Base-by-base conservation (phyloP, 106 monocot genomes). In the Phalaenopsis equestris region DNA sequence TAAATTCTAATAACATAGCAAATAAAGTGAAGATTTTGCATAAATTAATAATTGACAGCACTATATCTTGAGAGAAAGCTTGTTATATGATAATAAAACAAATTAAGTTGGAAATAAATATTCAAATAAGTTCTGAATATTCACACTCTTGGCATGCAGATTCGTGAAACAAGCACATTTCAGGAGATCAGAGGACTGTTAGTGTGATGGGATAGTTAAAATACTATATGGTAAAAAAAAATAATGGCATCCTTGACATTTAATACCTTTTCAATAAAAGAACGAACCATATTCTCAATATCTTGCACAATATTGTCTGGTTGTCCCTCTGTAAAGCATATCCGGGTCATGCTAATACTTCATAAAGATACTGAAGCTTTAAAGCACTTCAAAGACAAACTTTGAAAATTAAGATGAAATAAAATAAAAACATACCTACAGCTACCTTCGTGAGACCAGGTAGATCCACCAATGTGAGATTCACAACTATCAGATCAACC, bases 211-310 rank as follows among this genome's bases (percentile, higher is more conserved):
- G 19, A 19, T 19, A 4, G 61, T 19, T 61, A 61, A 19, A 61
- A 61, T 21, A 65, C 8, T 21, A 24, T 6, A 65, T 2, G 2
- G 24, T 3, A 65, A 64, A 23, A 55, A 77, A 77, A 8, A 36
- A 5, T 42, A n/a, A 75, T 61, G 30, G 30, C 1, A 38, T 41
- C 52, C 11, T 41, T 42, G 45, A 2, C 57, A 37, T 8, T 64
- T 41, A 46, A 19, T 89, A 92, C 92, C 94, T 94, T 91, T 17
- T 82, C 91, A 68, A 94, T 85, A 86, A 85, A 94, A 30, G 94
- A 88, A 5, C 82, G 83, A 30, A 83, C 83, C 83, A 83, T 83
- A 49, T 56, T 83, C 42, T 83, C 83, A 83, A 83, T 83, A 61
- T 83, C 83, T 77, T 83, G 78, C 16, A 83, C 83, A 78, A 83